phyloP scores from a whole-genome alignment of 768 basidiomycete genomes.

The Porpolomopsis calyptriformis region DNA sequence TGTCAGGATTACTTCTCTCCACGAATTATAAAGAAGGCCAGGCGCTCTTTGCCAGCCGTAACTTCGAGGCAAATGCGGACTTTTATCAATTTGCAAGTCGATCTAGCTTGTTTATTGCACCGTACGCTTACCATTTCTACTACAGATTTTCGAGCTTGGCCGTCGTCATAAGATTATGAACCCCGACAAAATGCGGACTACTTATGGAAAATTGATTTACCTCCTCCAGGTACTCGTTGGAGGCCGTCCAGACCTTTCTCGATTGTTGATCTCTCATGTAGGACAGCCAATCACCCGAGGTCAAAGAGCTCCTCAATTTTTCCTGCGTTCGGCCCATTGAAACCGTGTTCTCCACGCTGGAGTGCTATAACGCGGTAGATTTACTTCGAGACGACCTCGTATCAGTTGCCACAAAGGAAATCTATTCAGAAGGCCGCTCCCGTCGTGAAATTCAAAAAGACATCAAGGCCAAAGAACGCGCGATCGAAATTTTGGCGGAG shows the following conservation, averaged over 20 bases:
- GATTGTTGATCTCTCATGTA: constrained; percentile 19
- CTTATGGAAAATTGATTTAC: constrained; percentile 80
- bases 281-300: constrained; percentile 81
- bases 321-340: constrained; percentile 69
- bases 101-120: background rate
- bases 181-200: constrained; percentile 84
- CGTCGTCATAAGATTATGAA: constrained; percentile 87
- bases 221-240: constrained; percentile 52
- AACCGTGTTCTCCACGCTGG: constrained; percentile 60
- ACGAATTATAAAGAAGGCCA: constrained; percentile 87
- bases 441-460: constrained; percentile 76
- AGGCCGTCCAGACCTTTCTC: background rate
- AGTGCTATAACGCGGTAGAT: constrained; percentile 51
- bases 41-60: constrained; percentile 70
- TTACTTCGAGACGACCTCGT: constrained; percentile 71
- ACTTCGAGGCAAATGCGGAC: constrained; percentile 68
- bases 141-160: constrained; percentile 63
- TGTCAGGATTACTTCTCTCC: constrained; percentile 72
- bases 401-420: constrained; percentile 71
- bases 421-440: constrained; percentile 59
- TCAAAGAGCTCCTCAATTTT: constrained; percentile 70
- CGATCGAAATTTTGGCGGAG: constrained; percentile 62
- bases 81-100: constrained; percentile 50
- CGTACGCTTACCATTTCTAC: background rate
- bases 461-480: constrained; percentile 76